Conservation (phyloP, 108 stramenopile genomes). For the Seminavis robusta region DNA sequence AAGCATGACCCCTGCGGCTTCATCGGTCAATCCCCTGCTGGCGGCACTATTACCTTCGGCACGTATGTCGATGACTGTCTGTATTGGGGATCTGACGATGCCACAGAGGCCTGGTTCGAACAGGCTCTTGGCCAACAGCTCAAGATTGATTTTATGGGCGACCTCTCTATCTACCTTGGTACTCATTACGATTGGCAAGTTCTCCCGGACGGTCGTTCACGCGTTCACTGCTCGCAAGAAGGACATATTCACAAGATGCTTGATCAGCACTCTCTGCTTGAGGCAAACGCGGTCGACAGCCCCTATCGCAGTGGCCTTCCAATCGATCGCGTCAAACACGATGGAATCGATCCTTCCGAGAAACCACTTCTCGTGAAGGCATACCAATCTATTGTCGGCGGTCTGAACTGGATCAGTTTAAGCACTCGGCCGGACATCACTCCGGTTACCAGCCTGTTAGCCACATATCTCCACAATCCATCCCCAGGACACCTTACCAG, state of each 20-base stretch:
- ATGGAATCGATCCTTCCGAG: not conserved
- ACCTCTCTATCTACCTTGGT: constrained; percentile 8
- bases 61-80: not conserved
- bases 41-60: not conserved
- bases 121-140: not conserved
- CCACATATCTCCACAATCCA: not conserved
- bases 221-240: constrained; percentile 22
- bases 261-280: constrained; percentile 3
- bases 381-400: not conserved
- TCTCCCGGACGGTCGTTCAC: not conserved
- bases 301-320: constrained; percentile 29
- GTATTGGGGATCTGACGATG: not conserved
- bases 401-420: not conserved
- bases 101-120: not conserved
- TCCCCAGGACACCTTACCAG: no score
- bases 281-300: not conserved
- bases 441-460: not conserved
- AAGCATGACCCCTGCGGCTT: constrained; percentile 11
- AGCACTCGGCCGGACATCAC: constrained; percentile 1
- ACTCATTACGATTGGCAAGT: constrained; percentile 11
- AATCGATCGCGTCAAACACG: constrained; percentile 9
- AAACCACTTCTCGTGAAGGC: not conserved
- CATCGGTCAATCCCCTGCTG: not conserved
- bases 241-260: constrained; percentile 11
- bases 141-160: constrained; percentile 1